Percentiles rank a stretch among this genome's conserved stretches.
Conservation (phyloP, 345 rosid genomes). For the Lepidium aucheri region DNA sequence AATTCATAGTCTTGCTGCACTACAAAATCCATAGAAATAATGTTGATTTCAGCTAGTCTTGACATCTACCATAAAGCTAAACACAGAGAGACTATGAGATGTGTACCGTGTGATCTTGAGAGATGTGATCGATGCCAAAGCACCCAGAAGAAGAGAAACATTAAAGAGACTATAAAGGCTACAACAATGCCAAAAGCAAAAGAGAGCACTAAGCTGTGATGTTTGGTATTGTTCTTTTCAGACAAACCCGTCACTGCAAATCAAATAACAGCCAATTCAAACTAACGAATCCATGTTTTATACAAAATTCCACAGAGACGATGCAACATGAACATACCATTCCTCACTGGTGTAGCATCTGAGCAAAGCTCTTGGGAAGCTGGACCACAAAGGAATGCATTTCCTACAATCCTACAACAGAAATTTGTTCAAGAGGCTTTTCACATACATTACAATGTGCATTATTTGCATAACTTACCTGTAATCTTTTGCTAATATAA, state of each 20-base stretch:
- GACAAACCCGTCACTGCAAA: conserved; percentile 42
- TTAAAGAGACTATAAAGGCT: conserved; percentile 53
- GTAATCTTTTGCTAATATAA: conserved; percentile 72
- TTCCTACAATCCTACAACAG: conserved; percentile 53
- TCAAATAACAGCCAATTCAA: not conserved
- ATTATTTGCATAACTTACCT: conserved; percentile 33
- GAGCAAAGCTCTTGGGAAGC: conserved; percentile 43
- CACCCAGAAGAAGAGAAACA: conserved; percentile 67
- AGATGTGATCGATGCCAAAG: conserved; percentile 72
- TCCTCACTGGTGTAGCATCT: conserved; percentile 41
- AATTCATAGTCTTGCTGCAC: conserved; percentile 89
- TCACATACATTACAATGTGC: not conserved
- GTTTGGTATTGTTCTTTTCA: conserved; percentile 32
- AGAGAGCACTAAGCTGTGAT: conserved; percentile 54
- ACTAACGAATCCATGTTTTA: not conserved
- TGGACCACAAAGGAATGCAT: conserved; percentile 63
- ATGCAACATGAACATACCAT: conserved; percentile 46
- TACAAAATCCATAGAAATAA: conserved; percentile 19
- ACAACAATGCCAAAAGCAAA: conserved; percentile 58
- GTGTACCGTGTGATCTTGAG: conserved; percentile 54
- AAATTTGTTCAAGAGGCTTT: not conserved
- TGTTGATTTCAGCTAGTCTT: not conserved
- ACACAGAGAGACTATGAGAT: not conserved
- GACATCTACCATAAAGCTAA: not conserved
- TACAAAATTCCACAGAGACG: not conserved